These are phyloP conservation scores for Pseudevernia furfuracea DNA, from an alignment of 495 filamentous ascomycete species.

Conservation along the genomic window DNA sequence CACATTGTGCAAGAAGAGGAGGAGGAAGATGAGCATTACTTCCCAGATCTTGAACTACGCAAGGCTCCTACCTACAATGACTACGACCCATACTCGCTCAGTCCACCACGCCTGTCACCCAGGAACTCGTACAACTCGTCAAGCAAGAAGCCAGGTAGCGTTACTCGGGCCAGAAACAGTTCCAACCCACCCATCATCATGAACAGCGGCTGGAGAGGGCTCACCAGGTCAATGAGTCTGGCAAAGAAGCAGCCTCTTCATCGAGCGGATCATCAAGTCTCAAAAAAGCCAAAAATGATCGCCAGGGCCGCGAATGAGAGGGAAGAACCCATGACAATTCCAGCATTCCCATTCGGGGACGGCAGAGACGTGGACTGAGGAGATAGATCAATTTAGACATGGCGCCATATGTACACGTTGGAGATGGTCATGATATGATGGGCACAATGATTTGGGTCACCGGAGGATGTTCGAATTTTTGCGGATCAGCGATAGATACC, in stretches of 20 bases:
- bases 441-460: not conserved
- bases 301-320: slow-evolving; percentile 24
- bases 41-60: slow-evolving; percentile 19
- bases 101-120: slow-evolving; percentile 22
- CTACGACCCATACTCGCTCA: slow-evolving; percentile 26
- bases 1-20: slow-evolving; percentile 8
- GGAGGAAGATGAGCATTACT: slow-evolving; percentile 21
- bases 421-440: not conserved
- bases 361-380: not conserved
- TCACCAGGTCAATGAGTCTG: slow-evolving; percentile 17
- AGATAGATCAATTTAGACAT: not conserved
- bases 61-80: slow-evolving; percentile 20
- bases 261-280: slow-evolving; percentile 17
- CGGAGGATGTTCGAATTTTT: not conserved
- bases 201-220: slow-evolving; percentile 18
- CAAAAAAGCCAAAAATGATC: slow-evolving; percentile 26
- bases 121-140: slow-evolving; percentile 18
- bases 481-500: slow-evolving; percentile 14
- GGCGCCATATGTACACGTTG: not conserved
- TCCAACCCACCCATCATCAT: slow-evolving; percentile 11
- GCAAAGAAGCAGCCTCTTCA: slow-evolving; percentile 19
- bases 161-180: slow-evolving; percentile 20
- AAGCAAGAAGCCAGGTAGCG: slow-evolving; percentile 20
- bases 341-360: slow-evolving; percentile 18
- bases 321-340: slow-evolving; percentile 16